Evolutionary conservation across 1,284 basidiomycete genomes (phyloP).

Genomic region (Cutaneotrichosporon daszewskae): DNA sequence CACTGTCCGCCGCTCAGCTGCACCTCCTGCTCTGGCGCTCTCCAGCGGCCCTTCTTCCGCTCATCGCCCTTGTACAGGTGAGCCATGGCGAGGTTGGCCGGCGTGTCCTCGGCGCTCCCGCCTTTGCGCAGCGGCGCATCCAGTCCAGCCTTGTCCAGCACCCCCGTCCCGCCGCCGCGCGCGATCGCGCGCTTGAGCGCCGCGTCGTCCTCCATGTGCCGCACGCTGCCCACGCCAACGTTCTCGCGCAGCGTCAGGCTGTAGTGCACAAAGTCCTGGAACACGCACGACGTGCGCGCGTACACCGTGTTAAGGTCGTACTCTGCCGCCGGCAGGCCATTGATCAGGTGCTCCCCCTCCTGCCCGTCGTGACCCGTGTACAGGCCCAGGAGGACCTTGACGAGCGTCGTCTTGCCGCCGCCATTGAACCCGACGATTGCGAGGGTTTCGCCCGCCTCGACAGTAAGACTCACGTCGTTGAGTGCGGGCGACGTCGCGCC

Average conservation of each 20-base stretch:
- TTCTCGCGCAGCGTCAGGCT: conserved; percentile 68
- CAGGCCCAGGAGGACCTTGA: conserved; percentile 68
- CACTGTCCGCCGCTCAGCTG: conserved; percentile 60
- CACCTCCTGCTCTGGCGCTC: conserved; percentile 74
- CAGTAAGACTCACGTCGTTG: conserved; percentile 59
- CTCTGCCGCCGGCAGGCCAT: conserved; percentile 53
- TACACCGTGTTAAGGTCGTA: conserved; percentile 55
- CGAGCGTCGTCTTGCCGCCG: conserved; percentile 28
- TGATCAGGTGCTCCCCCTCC: conserved; percentile 58
- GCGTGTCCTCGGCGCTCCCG: not conserved
- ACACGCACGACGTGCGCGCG: conserved; percentile 63
- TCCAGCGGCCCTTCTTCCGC: too few species aligned
- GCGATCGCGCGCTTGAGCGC: conserved; percentile 59
- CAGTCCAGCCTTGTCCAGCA: conserved; percentile 21
- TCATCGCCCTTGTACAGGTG: too few species aligned
- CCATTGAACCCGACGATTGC: conserved; percentile 48
- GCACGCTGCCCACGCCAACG: conserved; percentile 66
- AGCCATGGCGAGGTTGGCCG: too few species aligned
- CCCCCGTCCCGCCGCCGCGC: conserved; percentile 59
- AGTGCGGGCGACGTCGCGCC: conserved; percentile 61
- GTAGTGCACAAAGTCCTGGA: conserved; percentile 74
- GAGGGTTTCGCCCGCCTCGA: conserved; percentile 63
- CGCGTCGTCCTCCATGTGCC: conserved; percentile 24
- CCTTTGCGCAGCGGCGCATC: not conserved
- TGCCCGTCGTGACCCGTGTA: conserved; percentile 45